Percentiles rank a stretch among this genome's conserved stretches.
These are phyloP conservation scores for Quercus cerris DNA, from an alignment of 306 rosid genomes.

Conservation along the genomic window DNA sequence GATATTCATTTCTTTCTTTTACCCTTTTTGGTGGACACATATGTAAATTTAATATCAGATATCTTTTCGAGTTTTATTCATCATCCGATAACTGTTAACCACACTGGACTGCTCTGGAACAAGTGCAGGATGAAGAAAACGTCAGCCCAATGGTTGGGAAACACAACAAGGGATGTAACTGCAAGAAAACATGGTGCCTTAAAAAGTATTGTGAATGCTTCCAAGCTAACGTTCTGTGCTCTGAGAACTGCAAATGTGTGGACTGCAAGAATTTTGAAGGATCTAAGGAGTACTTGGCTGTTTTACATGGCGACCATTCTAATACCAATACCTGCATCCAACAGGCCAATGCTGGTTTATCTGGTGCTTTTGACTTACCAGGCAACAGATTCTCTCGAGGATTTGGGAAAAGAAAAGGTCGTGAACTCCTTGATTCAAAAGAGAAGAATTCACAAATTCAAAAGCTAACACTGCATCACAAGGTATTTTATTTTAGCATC, in stretches of 20 bases:
- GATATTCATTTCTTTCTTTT: background rate
- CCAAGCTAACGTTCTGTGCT: slow-evolving; percentile 96
- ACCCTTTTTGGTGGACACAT: background rate
- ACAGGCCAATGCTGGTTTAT: slow-evolving; percentile 94
- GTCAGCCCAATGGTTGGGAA: slow-evolving; percentile 68
- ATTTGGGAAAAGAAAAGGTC: slow-evolving; percentile 76
- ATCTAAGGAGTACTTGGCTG: slow-evolving; percentile 89
- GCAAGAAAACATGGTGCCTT: slow-evolving; percentile 96
- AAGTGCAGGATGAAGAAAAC: slow-evolving; percentile 74
- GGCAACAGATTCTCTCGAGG: slow-evolving; percentile 74
- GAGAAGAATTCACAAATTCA: slow-evolving; percentile 64
- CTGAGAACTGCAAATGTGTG: slow-evolving; percentile 92
- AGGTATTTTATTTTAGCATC: slow-evolving; percentile 50
- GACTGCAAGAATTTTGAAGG: slow-evolving; percentile 99
- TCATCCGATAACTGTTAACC: background rate
- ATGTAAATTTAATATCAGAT: background rate
- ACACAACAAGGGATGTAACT: slow-evolving; percentile 97
- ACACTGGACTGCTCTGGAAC: slow-evolving; percentile 16
- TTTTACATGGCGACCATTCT: slow-evolving; percentile 78
- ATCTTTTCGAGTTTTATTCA: background rate
- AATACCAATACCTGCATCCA: slow-evolving; percentile 63
- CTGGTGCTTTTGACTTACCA: slow-evolving; percentile 88
- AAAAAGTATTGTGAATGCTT: slow-evolving; percentile 96
- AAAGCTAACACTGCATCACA: slow-evolving; percentile 58
- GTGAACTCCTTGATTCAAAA: slow-evolving; percentile 66